phyloP scores from a whole-genome alignment of 2,329 filamentous ascomycete species.

The Penicillium sp. region DNA sequence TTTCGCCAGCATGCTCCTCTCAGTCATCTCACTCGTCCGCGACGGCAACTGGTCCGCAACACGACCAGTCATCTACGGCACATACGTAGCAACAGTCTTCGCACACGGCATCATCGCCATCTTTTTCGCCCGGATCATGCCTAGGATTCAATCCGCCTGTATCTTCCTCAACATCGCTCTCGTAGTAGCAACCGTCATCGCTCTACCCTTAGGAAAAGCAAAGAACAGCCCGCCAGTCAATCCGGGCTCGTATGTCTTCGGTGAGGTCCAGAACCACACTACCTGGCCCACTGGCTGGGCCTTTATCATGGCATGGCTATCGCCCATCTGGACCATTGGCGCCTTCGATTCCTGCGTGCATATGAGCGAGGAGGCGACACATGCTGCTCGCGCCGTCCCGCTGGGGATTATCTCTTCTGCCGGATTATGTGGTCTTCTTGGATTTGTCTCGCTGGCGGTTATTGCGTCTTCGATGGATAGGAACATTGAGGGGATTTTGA shows the following conservation, averaged over 20 bases:
- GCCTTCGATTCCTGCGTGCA: conserved; percentile 52
- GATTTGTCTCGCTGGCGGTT: conserved; percentile 51
- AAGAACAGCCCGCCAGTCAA: conserved; percentile 13
- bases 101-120: conserved; percentile 48
- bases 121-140: conserved; percentile 47
- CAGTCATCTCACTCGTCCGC: conserved; percentile 47
- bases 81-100: conserved; percentile 48
- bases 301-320: conserved; percentile 54
- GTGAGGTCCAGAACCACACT: conserved; percentile 49
- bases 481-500: conserved; percentile 44
- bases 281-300: conserved; percentile 51
- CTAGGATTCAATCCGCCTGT: conserved; percentile 48
- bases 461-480: conserved; percentile 50
- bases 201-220: conserved; percentile 42
- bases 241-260: conserved; percentile 41
- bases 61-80: conserved; percentile 48
- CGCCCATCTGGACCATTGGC: conserved; percentile 52
- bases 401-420: conserved; percentile 20
- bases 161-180: conserved; percentile 48
- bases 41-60: conserved; percentile 49
- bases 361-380: conserved; percentile 54
- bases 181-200: conserved; percentile 46
- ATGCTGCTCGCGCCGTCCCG: conserved; percentile 51
- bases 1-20: conserved; percentile 44
- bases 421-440: conserved; percentile 40